Conservation (phyloP, 352 stramenopile genomes). For the Phytophthora europaea region DNA sequence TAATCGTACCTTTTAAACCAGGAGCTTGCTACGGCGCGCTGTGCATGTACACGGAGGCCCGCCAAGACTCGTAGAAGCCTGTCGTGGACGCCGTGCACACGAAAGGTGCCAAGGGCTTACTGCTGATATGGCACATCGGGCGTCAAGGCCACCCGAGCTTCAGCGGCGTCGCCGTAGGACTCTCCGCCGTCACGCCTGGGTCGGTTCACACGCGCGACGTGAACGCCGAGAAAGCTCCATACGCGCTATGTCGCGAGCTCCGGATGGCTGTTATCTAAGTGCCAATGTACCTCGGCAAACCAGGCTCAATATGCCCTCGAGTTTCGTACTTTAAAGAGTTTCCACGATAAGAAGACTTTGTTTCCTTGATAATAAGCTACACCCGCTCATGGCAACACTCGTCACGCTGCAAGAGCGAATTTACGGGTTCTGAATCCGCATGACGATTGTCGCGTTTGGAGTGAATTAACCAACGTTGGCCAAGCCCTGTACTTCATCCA, state of each 20-base stretch:
- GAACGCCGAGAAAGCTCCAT: conserved; percentile 38
- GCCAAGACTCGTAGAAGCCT: conserved; percentile 50
- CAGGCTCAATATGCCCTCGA: no score
- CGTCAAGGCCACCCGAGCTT: conserved; percentile 54
- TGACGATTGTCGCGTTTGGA: background rate
- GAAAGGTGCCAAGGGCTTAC: conserved; percentile 58
- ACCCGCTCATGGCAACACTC: conserved; percentile 5
- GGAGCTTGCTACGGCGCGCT: conserved; percentile 57
- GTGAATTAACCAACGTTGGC: background rate
- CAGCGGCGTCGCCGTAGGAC: conserved; percentile 48
- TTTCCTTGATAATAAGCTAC: no score
- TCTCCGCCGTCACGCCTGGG: conserved; percentile 43
- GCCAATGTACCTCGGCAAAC: no score
- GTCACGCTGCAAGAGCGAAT: conserved; percentile 22
- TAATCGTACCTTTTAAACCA: no score
- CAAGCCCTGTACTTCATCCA: conserved; percentile 6
- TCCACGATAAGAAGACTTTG: no score
- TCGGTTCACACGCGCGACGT: conserved; percentile 38
- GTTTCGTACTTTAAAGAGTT: no score
- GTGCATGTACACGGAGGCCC: conserved; percentile 55
- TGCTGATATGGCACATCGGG: conserved; percentile 79
- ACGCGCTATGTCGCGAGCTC: conserved; percentile 60
- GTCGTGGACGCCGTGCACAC: conserved; percentile 75
- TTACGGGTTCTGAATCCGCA: conserved; percentile 21
- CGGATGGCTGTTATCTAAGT: no score